phyloP scores from a whole-genome alignment of 495 filamentous ascomycete genomes.

The Ramalina intermedia region DNA sequence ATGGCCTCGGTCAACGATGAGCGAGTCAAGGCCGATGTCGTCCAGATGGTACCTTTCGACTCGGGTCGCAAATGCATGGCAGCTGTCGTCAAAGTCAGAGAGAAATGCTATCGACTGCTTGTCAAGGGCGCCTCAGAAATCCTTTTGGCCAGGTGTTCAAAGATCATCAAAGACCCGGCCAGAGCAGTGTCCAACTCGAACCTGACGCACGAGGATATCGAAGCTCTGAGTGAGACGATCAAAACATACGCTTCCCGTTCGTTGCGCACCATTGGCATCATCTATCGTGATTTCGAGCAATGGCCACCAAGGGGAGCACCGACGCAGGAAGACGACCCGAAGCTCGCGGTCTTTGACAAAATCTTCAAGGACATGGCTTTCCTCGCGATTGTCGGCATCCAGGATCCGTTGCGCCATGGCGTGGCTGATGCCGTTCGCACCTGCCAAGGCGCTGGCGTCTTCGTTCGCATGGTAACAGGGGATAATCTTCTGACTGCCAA shows the following conservation, averaged over 20 bases:
- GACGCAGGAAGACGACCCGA: conserved; percentile 51
- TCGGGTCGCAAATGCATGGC: conserved; percentile 85
- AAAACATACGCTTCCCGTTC: conserved; percentile 66
- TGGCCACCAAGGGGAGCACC: conserved; percentile 68
- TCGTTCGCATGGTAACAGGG: conserved; percentile 83
- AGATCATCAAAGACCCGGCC: conserved; percentile 58
- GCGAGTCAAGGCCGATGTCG: conserved; percentile 51
- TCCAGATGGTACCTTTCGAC: conserved; percentile 75
- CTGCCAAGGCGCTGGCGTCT: conserved; percentile 66
- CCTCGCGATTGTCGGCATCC: conserved; percentile 69
- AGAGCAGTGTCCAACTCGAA: conserved; percentile 36
- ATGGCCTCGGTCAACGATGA: conserved; percentile 57
- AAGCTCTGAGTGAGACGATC: conserved; percentile 51
- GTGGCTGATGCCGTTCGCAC: conserved; percentile 62
- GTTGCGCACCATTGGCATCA: conserved; percentile 70
- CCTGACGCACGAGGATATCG: conserved; percentile 42
- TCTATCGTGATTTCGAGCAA: conserved; percentile 76
- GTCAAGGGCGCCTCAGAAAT: conserved; percentile 90
- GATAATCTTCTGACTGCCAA: conserved; percentile 78
- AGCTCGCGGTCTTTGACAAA: conserved; percentile 62
- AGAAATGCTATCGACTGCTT: conserved; percentile 55
- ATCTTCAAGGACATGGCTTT: conserved; percentile 68
- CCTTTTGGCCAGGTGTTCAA: conserved; percentile 55
- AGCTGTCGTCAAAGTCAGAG: conserved; percentile 49
- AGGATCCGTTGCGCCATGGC: conserved; percentile 69